phyloP scores from a whole-genome alignment of 176 grass and related monocot genomes.

The Hyparrhenia diplandra region DNA sequence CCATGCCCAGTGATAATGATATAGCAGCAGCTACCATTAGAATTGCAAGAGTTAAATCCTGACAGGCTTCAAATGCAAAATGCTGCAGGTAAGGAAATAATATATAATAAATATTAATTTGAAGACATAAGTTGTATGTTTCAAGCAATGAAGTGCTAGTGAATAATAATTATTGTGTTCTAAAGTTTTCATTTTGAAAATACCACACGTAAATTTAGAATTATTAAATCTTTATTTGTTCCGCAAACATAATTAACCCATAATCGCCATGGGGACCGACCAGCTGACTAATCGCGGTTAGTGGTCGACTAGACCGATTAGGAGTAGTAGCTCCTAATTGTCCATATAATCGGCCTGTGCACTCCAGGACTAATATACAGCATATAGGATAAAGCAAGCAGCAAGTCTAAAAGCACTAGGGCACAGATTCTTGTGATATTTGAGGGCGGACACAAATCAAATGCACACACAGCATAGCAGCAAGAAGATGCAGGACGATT shows the following conservation, averaged over 20 bases:
- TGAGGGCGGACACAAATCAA: too few species aligned
- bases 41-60: constrained; percentile 92
- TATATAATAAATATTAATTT: constrained; percentile 15
- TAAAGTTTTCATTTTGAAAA: not conserved
- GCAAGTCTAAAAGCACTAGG: not conserved
- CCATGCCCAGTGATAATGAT: constrained; percentile 81
- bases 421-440: too few species aligned
- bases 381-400: not conserved
- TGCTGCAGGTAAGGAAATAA: constrained; percentile 46
- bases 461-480: too few species aligned
- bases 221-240: not conserved
- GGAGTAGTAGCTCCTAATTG: not conserved
- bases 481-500: too few species aligned
- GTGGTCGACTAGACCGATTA: not conserved
- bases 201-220: not conserved
- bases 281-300: not conserved
- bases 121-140: not conserved
- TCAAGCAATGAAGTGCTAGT: constrained; percentile 1
- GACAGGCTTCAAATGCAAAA: constrained; percentile 79
- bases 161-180: not conserved
- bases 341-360: not conserved
- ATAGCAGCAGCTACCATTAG: constrained; percentile 84
- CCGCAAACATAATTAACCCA: not conserved
- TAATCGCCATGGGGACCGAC: not conserved
- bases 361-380: too few species aligned